Base-by-base conservation (phyloP, 2,329 filamentous ascomycete species). In the Dactylonectria estremocensis region DNA sequence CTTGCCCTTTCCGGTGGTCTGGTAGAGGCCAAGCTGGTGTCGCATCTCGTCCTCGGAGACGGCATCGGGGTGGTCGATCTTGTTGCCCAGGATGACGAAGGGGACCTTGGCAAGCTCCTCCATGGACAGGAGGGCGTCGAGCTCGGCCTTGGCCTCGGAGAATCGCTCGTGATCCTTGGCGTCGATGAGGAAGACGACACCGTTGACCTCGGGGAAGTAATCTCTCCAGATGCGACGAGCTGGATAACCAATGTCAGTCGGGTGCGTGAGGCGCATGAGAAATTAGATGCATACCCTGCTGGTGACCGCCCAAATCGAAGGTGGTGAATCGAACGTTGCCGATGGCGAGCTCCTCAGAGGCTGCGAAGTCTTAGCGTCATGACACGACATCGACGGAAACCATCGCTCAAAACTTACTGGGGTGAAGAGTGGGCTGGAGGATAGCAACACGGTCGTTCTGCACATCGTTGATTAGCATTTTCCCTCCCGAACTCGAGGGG, bases 51-150 rank as follows among this genome's bases (percentile, higher is more conserved):
- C 95, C 88, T 99, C 96, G 73, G 93, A 95, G 61, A 98, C 92
- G 70, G 96, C 96, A 76, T 97, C 93, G 61, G 95, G 95, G 86
- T 98, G 95, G 83, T 99, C 96, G 82, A 99, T 99, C 91, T 99
- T 99, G 91, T 99, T 99, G 77, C 96, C 96, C 71, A 99, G 90
- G 76, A 99, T 91, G 69, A 98, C 90, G 83, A 98, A 98, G 61
- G 96, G 96, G 9, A 97, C 96, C 88, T 97, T 98, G 81, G 90
- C 87, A 45, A 99, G 90, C 81, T 98, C 95, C 85, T 99, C 96
- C 95, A 99, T 98, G 70, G 93, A 91, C 74, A 99, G 89, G 59
- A 98, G 92, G 61, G 93, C 95, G 80, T 99, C 96, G 70, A 99
- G 93, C 87, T 99, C 96, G 77, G 93, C 95, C 87, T 98, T 98